phyloP scores from a whole-genome alignment of 495 filamentous ascomycete genomes.

The Mytilinidion resinicola region DNA sequence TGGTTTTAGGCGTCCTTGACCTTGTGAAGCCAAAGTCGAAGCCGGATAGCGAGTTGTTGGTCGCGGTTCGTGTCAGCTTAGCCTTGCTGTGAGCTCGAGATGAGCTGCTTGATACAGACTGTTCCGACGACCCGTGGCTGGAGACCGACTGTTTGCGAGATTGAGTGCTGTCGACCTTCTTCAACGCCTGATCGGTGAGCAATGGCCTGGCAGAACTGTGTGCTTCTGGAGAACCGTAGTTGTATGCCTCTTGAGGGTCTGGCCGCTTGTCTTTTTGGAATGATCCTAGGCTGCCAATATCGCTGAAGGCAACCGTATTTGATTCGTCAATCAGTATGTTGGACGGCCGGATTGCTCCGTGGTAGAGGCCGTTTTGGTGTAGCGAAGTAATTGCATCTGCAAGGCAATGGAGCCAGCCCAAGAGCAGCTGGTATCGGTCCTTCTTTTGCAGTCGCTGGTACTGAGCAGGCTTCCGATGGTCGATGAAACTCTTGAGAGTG shows the following conservation, averaged over 20 bases:
- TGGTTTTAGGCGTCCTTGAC: constrained; percentile 16
- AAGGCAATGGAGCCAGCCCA: constrained; percentile 87
- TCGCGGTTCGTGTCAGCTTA: constrained; percentile 4
- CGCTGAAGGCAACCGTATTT: constrained; percentile 66
- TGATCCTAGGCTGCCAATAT: constrained; percentile 60
- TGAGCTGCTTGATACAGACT: constrained; percentile 11
- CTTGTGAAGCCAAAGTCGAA: constrained; percentile 27
- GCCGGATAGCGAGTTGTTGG: constrained; percentile 19
- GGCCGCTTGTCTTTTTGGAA: constrained; percentile 45
- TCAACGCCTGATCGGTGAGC: background rate
- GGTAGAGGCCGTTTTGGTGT: constrained; percentile 63
- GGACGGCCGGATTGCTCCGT: constrained; percentile 78
- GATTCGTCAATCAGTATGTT: constrained; percentile 68
- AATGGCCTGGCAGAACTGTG: constrained; percentile 4
- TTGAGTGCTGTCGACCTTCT: background rate
- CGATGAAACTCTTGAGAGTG: constrained; percentile 71
- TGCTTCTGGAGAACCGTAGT: constrained; percentile 78
- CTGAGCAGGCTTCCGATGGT: constrained; percentile 42
- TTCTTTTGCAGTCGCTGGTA: constrained; percentile 70
- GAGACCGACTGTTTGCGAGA: constrained; percentile 20
- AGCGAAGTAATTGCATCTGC: constrained; percentile 69
- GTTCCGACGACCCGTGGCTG: constrained; percentile 19
- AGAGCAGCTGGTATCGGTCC: constrained; percentile 58
- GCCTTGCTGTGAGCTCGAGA: constrained; percentile 15
- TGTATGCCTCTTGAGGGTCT: constrained; percentile 74